These are phyloP conservation scores for Microstegium vimineum DNA, from an alignment of 176 grass and related monocot genomes.

Conservation along the genomic window DNA sequence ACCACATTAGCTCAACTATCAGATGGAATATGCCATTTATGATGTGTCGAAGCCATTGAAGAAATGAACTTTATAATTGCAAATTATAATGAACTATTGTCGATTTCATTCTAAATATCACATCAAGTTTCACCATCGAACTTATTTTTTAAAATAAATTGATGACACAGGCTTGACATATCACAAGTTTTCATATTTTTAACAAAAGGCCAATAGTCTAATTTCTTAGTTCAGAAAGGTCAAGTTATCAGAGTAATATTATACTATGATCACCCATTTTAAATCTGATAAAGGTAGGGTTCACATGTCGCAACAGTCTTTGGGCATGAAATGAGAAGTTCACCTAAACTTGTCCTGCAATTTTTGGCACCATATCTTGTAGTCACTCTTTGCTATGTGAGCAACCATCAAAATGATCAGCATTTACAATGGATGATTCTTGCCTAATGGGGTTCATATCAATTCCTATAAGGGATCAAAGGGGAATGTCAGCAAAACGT, in stretches of 20 bases:
- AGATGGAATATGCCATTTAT: not conserved
- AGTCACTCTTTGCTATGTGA: slow-evolving; percentile 35
- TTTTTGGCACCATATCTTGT: slow-evolving; percentile 34
- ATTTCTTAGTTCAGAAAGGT: slow-evolving; percentile 2
- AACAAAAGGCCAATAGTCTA: slow-evolving; percentile 1
- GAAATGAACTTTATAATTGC: not conserved
- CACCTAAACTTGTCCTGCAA: slow-evolving; percentile 49
- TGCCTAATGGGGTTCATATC: slow-evolving; percentile 47
- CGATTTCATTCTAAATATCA: not conserved
- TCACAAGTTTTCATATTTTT: not conserved
- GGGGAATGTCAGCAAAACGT: slow-evolving; percentile 1
- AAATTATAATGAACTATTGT: not conserved
- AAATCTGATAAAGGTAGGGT: not conserved
- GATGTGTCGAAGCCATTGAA: not conserved
- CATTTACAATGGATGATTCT: slow-evolving; percentile 36
- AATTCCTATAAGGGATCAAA: slow-evolving; percentile 38
- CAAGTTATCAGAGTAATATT: not conserved
- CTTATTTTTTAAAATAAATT: not conserved
- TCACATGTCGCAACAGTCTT: not conserved
- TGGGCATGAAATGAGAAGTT: not conserved
- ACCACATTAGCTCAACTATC: not conserved
- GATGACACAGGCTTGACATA: not conserved
- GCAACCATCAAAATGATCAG: slow-evolving; percentile 54
- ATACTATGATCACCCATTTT: slow-evolving; percentile 4
- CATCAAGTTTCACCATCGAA: not conserved